Evolutionary conservation across 2,329 filamentous ascomycete genomes (phyloP).

Genomic region (Podosphaera fusca): DNA sequence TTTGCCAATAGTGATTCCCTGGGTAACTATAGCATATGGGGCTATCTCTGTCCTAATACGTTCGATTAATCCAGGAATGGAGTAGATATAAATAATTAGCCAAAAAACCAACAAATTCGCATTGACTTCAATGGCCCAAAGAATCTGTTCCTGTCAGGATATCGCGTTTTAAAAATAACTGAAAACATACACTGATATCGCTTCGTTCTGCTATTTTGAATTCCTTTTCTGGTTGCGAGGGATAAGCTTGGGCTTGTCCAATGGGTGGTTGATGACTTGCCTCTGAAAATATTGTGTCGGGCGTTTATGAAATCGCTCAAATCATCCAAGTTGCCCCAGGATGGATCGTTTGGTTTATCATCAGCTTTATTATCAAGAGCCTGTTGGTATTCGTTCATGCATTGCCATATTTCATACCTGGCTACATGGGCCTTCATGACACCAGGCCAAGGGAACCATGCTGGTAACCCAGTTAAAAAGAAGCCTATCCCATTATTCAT

Average conservation of each 20-base stretch:
- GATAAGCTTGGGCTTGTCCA: not conserved
- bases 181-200: conserved; percentile 19
- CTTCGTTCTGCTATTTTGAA: conserved; percentile 19
- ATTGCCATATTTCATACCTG: conserved; percentile 19
- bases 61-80: conserved; percentile 19
- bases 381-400: conserved; percentile 20
- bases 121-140: conserved; percentile 32
- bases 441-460: conserved; percentile 28
- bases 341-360: conserved; percentile 19
- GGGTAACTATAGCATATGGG: conserved; percentile 19
- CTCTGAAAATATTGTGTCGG: conserved; percentile 20
- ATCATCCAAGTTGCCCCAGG: conserved; percentile 25
- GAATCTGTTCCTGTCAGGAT: conserved; percentile 13
- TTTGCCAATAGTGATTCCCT: conserved; percentile 12
- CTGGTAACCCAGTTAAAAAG: conserved; percentile 30
- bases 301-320: conserved; percentile 22
- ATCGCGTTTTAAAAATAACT: not conserved
- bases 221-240: conserved; percentile 11
- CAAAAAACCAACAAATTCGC: conserved; percentile 28
- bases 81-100: conserved; percentile 24
- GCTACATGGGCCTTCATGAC: conserved; percentile 25
- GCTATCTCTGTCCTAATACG: conserved; percentile 23
- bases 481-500: conserved; percentile 30
- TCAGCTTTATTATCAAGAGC: conserved; percentile 21
- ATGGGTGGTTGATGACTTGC: conserved; percentile 8